Percentiles rank a stretch among this genome's conserved stretches.
Evolutionary conservation across 768 basidiomycete species (phyloP).

Genomic region (Tricholoma sp.): DNA sequence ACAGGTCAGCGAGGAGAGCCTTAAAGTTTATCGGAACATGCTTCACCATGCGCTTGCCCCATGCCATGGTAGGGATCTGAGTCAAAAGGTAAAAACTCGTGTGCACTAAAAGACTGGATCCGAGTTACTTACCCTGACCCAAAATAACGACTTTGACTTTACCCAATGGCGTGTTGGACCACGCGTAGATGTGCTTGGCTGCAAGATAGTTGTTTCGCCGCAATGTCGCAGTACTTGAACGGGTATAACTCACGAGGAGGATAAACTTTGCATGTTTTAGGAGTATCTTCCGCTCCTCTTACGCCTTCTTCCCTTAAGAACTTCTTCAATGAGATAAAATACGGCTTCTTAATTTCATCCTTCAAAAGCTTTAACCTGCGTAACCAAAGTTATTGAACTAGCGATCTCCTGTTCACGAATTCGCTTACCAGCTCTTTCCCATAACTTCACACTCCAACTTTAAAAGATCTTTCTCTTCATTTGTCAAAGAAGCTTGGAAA

Average conservation of each 20-base stretch:
- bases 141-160: slow-evolving; percentile 86
- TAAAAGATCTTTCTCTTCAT: slow-evolving; percentile 54
- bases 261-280: slow-evolving; percentile 55
- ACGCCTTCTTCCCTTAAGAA: slow-evolving; percentile 68
- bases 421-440: slow-evolving; percentile 63
- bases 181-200: slow-evolving; percentile 85
- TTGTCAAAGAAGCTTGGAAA: slow-evolving; percentile 48
- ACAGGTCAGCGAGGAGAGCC: slow-evolving; percentile 7
- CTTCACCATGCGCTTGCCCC: slow-evolving; percentile 80
- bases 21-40: slow-evolving; percentile 1
- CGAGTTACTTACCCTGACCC: slow-evolving; percentile 47
- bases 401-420: not conserved
- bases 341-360: slow-evolving; percentile 71
- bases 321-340: slow-evolving; percentile 68
- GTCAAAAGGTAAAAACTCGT: slow-evolving; percentile 3
- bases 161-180: slow-evolving; percentile 85
- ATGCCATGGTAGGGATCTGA: slow-evolving; percentile 76
- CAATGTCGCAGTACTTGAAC: not conserved
- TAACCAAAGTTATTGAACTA: not conserved
- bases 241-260: slow-evolving; percentile 58
- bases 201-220: slow-evolving; percentile 5
- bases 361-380: slow-evolving; percentile 69
- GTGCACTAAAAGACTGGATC: slow-evolving; percentile 8
- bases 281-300: slow-evolving; percentile 41
- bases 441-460: slow-evolving; percentile 68